Evolutionary conservation across 2,329 filamentous ascomycete genomes (phyloP), one percentile per base, ranked within the genome.

Genomic region (Aureobasidium sp.): DNA sequence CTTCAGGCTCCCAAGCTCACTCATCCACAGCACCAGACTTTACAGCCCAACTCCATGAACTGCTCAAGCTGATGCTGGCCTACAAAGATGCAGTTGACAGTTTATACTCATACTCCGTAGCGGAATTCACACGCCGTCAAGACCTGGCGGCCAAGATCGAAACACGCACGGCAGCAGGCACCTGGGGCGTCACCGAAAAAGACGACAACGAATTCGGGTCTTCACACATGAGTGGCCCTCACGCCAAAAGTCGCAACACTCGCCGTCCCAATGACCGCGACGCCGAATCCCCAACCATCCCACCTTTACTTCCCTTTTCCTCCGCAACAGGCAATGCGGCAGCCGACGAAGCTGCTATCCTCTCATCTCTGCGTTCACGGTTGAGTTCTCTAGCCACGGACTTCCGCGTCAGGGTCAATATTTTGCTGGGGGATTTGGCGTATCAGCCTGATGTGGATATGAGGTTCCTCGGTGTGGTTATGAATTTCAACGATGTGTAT

Each of bases 401-500:
- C 63, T 99, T 97, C 77, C 83, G 85, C 64, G 81, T 83, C 1
- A 84, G 89, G 31, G 82, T 97, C 53, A 91, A 91, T 72, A 80
- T 92, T 44, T 77, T 99, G 60, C 79, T 99, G 3, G 91, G 94
- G 15, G 95, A 99, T 73, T 75, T 99, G 65, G 89, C 91, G 9
- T 93, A 95, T 75, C 93, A 97, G 75, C 88, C 91, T 0, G 94
- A 99, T 73, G 87, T 92, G 57, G 94, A 99, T 73, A 90, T 99
- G 86, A 83, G 93, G 60, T 97, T 97, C 79, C 77, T 99, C 67
- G 94, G 91, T 42, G 91, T 97, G 50, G 90, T 94, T 44, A 97
- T 99, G 91, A 99, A 97, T 76, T 99, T 97, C 76, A 99, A 99
- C 75, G 93, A 97, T 72, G 89, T 96, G 29, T 97, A 97, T 74